Conservation (phyloP, 164 flowering plant species). For the Dillenia turbinata region DNA sequence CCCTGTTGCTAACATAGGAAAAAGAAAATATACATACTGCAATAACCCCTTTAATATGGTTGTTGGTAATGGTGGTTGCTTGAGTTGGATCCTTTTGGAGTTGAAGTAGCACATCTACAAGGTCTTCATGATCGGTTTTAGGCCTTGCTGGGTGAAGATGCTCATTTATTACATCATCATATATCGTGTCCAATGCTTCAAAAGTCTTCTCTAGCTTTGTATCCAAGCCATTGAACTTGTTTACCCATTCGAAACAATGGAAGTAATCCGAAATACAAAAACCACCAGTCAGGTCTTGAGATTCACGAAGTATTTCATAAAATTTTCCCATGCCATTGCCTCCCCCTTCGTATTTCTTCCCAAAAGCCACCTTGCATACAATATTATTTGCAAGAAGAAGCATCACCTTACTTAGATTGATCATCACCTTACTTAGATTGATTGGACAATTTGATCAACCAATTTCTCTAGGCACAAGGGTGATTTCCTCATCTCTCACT, state of each 20-base stretch:
- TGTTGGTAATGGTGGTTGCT: conserved; percentile 6
- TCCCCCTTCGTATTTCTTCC: conserved; percentile 13
- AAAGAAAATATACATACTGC: conserved; percentile 14
- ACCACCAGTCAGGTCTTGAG: conserved; percentile 12
- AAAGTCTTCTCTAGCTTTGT: conserved; percentile 22
- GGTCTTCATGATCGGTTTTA: conserved; percentile 20
- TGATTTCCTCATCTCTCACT: conserved; percentile 36
- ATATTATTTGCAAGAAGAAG: conserved; percentile 17
- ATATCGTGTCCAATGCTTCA: conserved; percentile 21
- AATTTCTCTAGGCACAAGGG: conserved; percentile 7
- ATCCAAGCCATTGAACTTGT: conserved; percentile 22
- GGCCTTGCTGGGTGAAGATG: conserved; percentile 16
- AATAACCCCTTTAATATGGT: conserved; percentile 29
- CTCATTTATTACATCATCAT: conserved; percentile 24
- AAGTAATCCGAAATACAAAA: conserved; percentile 29
- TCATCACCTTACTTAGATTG: conserved; percentile 24
- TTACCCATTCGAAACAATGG: conserved; percentile 37
- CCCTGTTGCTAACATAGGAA: neutral
- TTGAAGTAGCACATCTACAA: conserved; percentile 33
- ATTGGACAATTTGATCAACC: neutral
- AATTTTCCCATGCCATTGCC: conserved; percentile 5
- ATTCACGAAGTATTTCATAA: conserved; percentile 9
- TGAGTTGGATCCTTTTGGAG: conserved; percentile 18
- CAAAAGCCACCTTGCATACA: conserved; percentile 30
- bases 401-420: conserved; percentile 23